Base-by-base conservation (phyloP, 2,329 filamentous ascomycete genomes). In the Dactylellina leptospora region DNA sequence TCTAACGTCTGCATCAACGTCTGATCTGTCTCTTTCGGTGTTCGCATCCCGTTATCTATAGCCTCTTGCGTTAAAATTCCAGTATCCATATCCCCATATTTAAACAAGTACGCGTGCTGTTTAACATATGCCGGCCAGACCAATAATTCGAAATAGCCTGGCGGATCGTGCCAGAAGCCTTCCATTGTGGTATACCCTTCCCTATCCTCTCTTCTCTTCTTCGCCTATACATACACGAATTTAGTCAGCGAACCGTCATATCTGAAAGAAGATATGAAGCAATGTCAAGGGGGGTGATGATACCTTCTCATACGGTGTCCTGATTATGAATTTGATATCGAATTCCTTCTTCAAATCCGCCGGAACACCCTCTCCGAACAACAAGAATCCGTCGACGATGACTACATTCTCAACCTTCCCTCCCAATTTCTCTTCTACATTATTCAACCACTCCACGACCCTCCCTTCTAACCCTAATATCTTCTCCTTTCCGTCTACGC, bases 151-250 rank as follows among this genome's bases (percentile, higher is more conserved):
- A 97, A 92, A 79, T 97, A 99, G 0, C 91, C 93, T 0, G 92
- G 92, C 0, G 95, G 95, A 79, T 99, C 95, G 63, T 88, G 85
- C 95, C 95, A 99, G 81, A 97, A 99, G 25, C 93, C 93, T 77
- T 97, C 87, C 3, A 90, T 80, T 2, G 91, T 93, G 27, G 92
- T 90, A 79, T 95, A 95, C 9, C 90, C 90, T 75, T 85, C 87
- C 59, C 91, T 82, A 0, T 86, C 87, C 77, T 90, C 86, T 27
- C 91, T 82, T 22, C 91, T 83, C 30, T 82, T 80, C 77, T 88
- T 90, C 2, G 88, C 88, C 40, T 81, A 27, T 18, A 40, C 16
- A 5, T n/a, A 16, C 11, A 40, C 36, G 13, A 10, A 58, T n/a
- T n/a, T n/a, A 3, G 38, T 11, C 20, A 38, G 53, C 2, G 11